Evolutionary conservation across 441 rosid genomes (phyloP).

Genomic region (Gossypium gossypioides): DNA sequence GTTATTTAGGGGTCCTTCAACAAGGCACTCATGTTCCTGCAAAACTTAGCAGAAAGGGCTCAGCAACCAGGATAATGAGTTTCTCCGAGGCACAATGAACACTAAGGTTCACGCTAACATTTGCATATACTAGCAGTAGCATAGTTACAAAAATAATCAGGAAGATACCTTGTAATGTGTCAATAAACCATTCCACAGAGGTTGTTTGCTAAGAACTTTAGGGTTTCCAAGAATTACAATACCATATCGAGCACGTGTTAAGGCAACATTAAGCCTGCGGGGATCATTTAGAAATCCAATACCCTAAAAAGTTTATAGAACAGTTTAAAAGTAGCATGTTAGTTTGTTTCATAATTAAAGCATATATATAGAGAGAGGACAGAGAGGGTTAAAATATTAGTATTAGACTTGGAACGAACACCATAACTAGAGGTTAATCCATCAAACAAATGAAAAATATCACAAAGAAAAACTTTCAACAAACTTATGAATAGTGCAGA

Average conservation of each 20-base stretch:
- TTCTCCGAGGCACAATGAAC: neutral
- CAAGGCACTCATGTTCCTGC: slow-evolving; percentile 89
- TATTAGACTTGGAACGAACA: neutral
- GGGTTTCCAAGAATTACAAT: slow-evolving; percentile 96
- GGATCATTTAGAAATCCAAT: slow-evolving; percentile 99
- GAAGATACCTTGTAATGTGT: slow-evolving; percentile 86
- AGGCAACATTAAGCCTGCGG: slow-evolving; percentile 95
- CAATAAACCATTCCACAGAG: slow-evolving; percentile 89
- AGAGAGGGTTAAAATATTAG: neutral
- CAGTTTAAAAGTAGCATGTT: slow-evolving; percentile 11
- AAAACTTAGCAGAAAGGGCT: slow-evolving; percentile 1
- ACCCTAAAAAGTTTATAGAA: slow-evolving; percentile 45
- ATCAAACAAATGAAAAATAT: neutral
- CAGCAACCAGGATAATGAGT: neutral
- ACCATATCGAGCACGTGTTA: slow-evolving; percentile 96
- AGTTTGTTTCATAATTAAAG: neutral
- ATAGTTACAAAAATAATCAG: neutral
- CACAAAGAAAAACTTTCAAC: neutral
- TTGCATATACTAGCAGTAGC: slow-evolving; percentile 1
- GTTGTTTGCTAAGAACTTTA: slow-evolving; percentile 94
- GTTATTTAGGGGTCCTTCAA: slow-evolving; percentile 95
- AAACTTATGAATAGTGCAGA: neutral
- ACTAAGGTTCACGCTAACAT: neutral
- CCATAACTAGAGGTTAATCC: neutral
- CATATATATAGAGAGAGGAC: neutral